A percentile compares a stretch with the other conserved stretches of the same genome.
Conservation (phyloP, 2,329 filamentous ascomycete genomes). For the Dactylellina sp. region DNA sequence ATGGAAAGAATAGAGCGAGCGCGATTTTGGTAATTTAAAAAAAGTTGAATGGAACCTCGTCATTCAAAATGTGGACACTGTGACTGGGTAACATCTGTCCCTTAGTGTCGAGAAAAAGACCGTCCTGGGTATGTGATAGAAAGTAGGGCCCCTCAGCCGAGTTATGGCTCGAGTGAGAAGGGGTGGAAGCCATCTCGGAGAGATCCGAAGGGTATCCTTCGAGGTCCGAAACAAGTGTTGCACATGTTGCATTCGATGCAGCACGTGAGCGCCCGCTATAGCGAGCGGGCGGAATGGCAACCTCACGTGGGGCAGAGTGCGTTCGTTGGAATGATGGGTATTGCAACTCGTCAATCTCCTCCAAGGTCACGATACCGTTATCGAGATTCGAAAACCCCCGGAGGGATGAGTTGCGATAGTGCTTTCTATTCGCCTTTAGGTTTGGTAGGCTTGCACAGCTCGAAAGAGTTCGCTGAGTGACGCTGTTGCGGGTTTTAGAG, state of each 20-base stretch:
- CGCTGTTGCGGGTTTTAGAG: conserved; percentile 46
- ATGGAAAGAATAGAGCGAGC: conserved; percentile 35
- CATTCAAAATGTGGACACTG: conserved; percentile 42
- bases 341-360: conserved; percentile 43
- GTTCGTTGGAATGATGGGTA: conserved; percentile 25
- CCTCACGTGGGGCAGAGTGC: conserved; percentile 49
- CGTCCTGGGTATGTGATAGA: conserved; percentile 41
- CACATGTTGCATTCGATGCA: conserved; percentile 55
- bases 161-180: conserved; percentile 53
- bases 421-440: conserved; percentile 44
- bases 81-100: conserved; percentile 19
- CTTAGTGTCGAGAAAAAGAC: conserved; percentile 41
- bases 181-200: conserved; percentile 52
- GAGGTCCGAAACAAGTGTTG: conserved; percentile 54
- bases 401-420: conserved; percentile 48
- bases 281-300: conserved; percentile 49
- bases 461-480: conserved; percentile 38
- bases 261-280: conserved; percentile 57
- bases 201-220: conserved; percentile 53
- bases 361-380: conserved; percentile 49
- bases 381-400: conserved; percentile 47
- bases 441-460: conserved; percentile 54
- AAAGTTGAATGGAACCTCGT: conserved; percentile 54
- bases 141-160: conserved; percentile 51
- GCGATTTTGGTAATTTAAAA: conserved; percentile 29